These are phyloP conservation scores for Diddensiella transvaalensis DNA, from an alignment of 805 yeast genomes.

Conservation along the genomic window DNA sequence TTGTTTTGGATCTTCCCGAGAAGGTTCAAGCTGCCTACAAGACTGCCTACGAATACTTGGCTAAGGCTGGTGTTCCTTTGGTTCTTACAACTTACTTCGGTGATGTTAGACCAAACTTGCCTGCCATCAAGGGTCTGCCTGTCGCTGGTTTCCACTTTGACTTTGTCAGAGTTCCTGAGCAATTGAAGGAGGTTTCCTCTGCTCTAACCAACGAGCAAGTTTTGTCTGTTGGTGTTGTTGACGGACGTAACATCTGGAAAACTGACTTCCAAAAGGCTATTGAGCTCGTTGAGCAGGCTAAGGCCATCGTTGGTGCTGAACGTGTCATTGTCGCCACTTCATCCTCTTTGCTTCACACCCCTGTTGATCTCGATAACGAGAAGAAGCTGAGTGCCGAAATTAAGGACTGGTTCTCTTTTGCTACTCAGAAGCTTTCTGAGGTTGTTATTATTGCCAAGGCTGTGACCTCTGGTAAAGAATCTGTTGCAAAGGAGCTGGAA, in stretches of 20 bases:
- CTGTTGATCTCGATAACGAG: conserved; percentile 93
- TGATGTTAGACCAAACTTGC: conserved; percentile 95
- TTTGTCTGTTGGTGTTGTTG: conserved; percentile 94
- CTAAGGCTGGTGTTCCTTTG: conserved; percentile 63
- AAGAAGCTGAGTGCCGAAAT: conserved; percentile 83
- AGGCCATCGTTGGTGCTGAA: conserved; percentile 71
- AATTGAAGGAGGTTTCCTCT: conserved; percentile 75
- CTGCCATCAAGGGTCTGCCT: conserved; percentile 83
- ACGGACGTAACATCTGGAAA: conserved; percentile 99
- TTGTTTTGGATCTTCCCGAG: conserved; percentile 89
- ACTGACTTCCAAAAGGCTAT: conserved; percentile 88
- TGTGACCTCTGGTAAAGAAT: conserved; percentile 62
- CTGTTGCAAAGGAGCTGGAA: conserved; percentile 70
- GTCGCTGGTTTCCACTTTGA: conserved; percentile 96
- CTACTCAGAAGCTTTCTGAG: conserved; percentile 92
- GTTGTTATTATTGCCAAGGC: conserved; percentile 89
- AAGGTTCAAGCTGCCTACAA: conserved; percentile 81
- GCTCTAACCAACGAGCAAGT: conserved; percentile 67
- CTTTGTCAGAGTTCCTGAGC: conserved; percentile 94
- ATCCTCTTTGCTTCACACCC: conserved; percentile 96
- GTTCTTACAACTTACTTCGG: conserved; percentile 93
- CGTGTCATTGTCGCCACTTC: conserved; percentile 86
- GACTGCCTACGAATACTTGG: conserved; percentile 76
- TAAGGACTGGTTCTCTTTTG: conserved; percentile 98
- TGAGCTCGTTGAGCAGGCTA: conserved; percentile 75